phyloP scores from a whole-genome alignment of 148 eudicot genomes.

The Euryodendron excelsum region DNA sequence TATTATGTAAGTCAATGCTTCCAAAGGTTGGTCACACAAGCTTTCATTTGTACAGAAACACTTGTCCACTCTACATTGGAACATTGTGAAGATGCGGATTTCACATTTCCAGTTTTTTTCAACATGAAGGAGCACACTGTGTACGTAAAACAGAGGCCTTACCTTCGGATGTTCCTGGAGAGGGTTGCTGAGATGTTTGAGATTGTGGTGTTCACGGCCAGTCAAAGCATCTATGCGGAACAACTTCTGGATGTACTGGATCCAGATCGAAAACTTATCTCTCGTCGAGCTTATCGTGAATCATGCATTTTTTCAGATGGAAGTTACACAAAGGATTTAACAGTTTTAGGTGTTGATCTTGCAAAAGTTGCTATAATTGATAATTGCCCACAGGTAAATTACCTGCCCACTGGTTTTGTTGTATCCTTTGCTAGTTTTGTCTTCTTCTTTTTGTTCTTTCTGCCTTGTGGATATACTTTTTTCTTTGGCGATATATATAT shows the following conservation, averaged over 20 bases:
- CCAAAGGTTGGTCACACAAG: slow-evolving; percentile 1
- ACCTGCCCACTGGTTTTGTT: background rate
- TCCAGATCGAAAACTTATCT: slow-evolving; percentile 73
- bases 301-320: slow-evolving; percentile 90
- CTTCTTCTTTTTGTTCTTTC: background rate
- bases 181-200: slow-evolving; percentile 93
- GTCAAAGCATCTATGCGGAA: slow-evolving; percentile 90
- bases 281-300: slow-evolving; percentile 86
- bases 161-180: slow-evolving; percentile 69
- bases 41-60: slow-evolving; percentile 58
- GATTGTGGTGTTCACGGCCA: slow-evolving; percentile 87
- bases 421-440: slow-evolving; percentile 13
- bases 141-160: slow-evolving; percentile 86
- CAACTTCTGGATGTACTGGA: slow-evolving; percentile 86
- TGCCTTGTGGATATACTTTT: background rate
- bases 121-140: slow-evolving; percentile 81
- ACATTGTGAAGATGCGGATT: slow-evolving; percentile 76
- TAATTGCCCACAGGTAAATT: slow-evolving; percentile 89
- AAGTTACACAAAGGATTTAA: slow-evolving; percentile 84
- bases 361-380: slow-evolving; percentile 89
- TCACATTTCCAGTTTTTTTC: slow-evolving; percentile 77
- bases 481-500: background rate
- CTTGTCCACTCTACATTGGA: slow-evolving; percentile 93
- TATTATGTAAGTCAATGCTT: background rate
- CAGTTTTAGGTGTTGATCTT: slow-evolving; percentile 91